Conservation (phyloP, 148 eudicot species). For the Linanthus parryae region DNA sequence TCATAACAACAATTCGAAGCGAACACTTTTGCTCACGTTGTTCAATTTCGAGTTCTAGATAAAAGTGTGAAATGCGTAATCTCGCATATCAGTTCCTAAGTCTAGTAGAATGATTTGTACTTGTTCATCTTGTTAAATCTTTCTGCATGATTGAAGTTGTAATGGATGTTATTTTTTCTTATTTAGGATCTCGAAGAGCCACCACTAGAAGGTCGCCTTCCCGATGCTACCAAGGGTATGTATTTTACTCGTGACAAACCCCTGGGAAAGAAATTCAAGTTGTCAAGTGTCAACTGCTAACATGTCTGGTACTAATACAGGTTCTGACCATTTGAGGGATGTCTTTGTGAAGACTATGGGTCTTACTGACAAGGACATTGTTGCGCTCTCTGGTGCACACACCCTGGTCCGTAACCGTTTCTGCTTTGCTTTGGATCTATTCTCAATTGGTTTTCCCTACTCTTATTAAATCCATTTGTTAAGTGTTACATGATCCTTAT, state of each 20-base stretch:
- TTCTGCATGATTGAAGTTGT: too few species aligned
- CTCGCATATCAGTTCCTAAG: too few species aligned
- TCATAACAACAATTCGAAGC: too few species aligned
- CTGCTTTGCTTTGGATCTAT: neutral
- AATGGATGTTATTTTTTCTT: neutral
- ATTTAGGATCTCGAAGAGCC: conserved; percentile 75
- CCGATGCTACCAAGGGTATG: conserved; percentile 86
- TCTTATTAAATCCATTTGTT: too few species aligned
- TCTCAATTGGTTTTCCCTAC: neutral
- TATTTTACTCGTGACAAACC: neutral
- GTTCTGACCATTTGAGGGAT: conserved; percentile 74
- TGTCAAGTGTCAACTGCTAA: neutral
- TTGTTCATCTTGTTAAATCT: too few species aligned
- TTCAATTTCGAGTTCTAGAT: too few species aligned
- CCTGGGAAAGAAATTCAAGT: neutral
- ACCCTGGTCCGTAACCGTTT: conserved; percentile 53
- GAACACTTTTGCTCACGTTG: too few species aligned
- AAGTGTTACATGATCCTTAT: neutral
- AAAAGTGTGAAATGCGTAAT: too few species aligned
- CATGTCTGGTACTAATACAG: conserved; percentile 28
- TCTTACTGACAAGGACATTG: conserved; percentile 79
- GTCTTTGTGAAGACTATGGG: conserved; percentile 91
- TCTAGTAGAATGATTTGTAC: too few species aligned
- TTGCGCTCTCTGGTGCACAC: conserved; percentile 92
- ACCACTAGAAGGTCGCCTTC: conserved; percentile 90